Evolutionary conservation across 257 asterid genomes (phyloP).

Genomic region (Fraxinus americana): DNA sequence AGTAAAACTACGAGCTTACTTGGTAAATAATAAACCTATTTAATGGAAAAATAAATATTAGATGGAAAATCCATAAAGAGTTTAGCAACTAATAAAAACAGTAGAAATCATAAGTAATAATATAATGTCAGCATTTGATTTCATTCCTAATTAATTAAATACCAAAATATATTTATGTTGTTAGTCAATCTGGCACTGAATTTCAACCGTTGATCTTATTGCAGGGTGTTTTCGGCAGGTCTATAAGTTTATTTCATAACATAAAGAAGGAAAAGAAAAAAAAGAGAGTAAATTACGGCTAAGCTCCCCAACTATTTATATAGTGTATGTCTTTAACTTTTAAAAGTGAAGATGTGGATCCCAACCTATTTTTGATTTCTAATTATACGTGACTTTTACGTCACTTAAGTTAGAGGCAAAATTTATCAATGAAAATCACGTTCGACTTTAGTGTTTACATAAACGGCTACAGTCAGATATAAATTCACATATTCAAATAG

Average conservation of each 20-base stretch:
- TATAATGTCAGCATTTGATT: neutral
- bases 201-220: neutral
- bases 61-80: neutral
- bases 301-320: neutral
- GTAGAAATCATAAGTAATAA: neutral
- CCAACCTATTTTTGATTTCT: too few species aligned
- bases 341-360: too few species aligned
- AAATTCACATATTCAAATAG: too few species aligned
- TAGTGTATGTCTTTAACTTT: too few species aligned
- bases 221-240: neutral
- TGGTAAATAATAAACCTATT: neutral
- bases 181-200: neutral
- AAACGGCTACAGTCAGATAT: too few species aligned
- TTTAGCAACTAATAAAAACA: constrained; percentile 1
- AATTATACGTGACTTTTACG: too few species aligned
- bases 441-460: too few species aligned
- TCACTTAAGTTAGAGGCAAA: too few species aligned
- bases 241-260: neutral
- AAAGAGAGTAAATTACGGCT: neutral
- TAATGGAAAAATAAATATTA: neutral
- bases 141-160: neutral
- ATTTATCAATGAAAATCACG: too few species aligned
- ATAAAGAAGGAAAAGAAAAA: neutral
- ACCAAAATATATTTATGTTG: neutral
- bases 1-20: constrained; percentile 8